Base-by-base conservation (phyloP, 2,329 filamentous ascomycete species). In the Trichophyton verrucosum region DNA sequence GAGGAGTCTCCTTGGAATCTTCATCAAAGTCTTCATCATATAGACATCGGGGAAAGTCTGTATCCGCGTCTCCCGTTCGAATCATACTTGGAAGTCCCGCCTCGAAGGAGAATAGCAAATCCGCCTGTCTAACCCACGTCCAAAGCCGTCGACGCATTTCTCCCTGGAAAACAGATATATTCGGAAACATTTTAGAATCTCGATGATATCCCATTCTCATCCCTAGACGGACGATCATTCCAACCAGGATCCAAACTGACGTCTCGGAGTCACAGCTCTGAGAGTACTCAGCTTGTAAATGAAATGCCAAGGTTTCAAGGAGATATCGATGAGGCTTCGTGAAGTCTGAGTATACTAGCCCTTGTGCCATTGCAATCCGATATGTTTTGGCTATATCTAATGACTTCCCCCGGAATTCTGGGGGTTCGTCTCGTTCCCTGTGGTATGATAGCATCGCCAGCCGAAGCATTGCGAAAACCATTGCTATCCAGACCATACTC, bases 41-140 rank as follows among this genome's bases (percentile, higher is more conserved):
- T 36, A 88, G 70, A 69, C 88, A 87, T 36, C 78, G 76, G 15
- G 85, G 85, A 20, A 83, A 70, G 1, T 77, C 73, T 0, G 83
- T 86, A 67, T 88, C 86, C 55, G 79, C 82, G 62, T 87, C 84
- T 40, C 85, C 80, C 24, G 79, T 76, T 61, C 83, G 78, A 51
- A 87, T 77, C 82, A 87, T 85, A 67, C 80, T 80, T 1, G 86
- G 86, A 60, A 89, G 74, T 1, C 86, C 86, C 62, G 87, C 78
- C 67, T 88, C 85, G 67, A 86, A 87, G 1, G 83, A 82, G 27
- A 85, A 82, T 3, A 88, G 71, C 2, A 85, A 71, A 67, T 88
- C 86, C 55, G 86, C 77, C 67, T 86, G 82, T 38, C 76, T 70
- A 7, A 79, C 74, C 67, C 76, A 77, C 0, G 74, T 72, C 78